These are phyloP conservation scores for Colletotrichum navitas DNA, from an alignment of 2,329 filamentous ascomycete species.

Conservation along the genomic window DNA sequence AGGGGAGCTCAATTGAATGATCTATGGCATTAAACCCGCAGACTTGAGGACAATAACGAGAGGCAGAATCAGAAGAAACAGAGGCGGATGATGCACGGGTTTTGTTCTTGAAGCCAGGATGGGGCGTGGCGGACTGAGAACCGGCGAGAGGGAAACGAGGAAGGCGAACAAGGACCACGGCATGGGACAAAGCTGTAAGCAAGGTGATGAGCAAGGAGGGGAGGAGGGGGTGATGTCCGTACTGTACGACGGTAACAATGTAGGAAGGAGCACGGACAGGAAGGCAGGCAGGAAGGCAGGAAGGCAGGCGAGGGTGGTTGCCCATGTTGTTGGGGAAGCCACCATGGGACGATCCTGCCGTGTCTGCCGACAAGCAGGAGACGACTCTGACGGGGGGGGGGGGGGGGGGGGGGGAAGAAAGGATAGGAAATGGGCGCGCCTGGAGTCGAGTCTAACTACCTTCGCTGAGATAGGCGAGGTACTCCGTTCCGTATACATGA, in stretches of 20 bases:
- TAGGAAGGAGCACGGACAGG: not conserved
- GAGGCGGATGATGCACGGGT: not conserved
- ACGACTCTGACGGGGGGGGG: not conserved
- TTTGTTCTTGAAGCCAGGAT: conserved; percentile 16
- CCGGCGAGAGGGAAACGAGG: not conserved
- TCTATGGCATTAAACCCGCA: not conserved
- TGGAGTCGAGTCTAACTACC: no score
- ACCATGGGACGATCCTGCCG: conserved; percentile 35
- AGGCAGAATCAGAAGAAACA: not conserved
- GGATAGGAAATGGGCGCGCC: not conserved
- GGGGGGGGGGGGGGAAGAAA: no score
- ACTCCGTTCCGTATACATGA: no score
- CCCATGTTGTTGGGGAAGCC: conserved; percentile 24
- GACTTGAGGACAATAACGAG: not conserved
- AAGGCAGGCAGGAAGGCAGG: no score
- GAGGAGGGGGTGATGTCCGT: no score
- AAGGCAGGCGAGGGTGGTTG: not conserved
- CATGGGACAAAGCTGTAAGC: not conserved
- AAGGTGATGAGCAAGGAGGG: not conserved
- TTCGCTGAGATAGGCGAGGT: no score
- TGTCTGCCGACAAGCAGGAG: conserved; percentile 16
- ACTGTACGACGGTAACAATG: not conserved
- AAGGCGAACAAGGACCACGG: not conserved
- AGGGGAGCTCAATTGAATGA: not conserved
- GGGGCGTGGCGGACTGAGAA: not conserved